Evolutionary conservation across 176 grass and related monocot genomes (phyloP).

Genomic region (Carex cristatella): DNA sequence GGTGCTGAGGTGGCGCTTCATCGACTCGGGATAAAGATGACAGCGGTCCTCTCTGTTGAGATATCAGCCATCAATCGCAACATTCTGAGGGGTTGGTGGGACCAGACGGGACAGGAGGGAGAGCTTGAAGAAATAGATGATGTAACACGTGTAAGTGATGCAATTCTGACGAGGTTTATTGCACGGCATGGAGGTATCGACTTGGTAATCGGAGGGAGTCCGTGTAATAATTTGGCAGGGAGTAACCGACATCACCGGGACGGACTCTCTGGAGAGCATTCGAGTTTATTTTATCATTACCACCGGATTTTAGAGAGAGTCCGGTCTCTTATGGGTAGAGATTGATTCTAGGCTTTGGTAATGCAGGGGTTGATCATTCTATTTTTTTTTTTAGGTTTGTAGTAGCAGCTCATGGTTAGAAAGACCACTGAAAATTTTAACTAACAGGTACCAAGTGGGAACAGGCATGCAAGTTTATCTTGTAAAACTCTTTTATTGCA

Average conservation of each 20-base stretch:
- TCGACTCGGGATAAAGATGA: slow-evolving; percentile 63
- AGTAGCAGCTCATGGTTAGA: not conserved
- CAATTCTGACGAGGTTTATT: slow-evolving; percentile 26
- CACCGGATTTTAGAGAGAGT: slow-evolving; percentile 58
- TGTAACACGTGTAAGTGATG: slow-evolving; percentile 36
- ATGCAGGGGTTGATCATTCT: not conserved
- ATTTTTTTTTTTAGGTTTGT: not conserved
- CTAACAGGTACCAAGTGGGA: too few relatives aligned
- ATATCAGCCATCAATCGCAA: slow-evolving; percentile 55
- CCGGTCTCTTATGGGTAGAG: slow-evolving; percentile 32
- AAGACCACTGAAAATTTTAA: too few relatives aligned
- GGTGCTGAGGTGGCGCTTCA: slow-evolving; percentile 93
- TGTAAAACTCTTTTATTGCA: too few relatives aligned
- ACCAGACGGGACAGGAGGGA: slow-evolving; percentile 59
- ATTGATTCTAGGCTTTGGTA: not conserved
- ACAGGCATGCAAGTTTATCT: too few relatives aligned
- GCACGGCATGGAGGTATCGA: slow-evolving; percentile 52
- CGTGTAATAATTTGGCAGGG: slow-evolving; percentile 81
- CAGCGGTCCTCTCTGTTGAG: slow-evolving; percentile 61
- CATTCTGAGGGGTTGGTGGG: slow-evolving; percentile 77
- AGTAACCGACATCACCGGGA: slow-evolving; percentile 66
- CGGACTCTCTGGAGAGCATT: slow-evolving; percentile 76
- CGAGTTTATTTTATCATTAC: slow-evolving; percentile 66
- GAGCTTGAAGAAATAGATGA: slow-evolving; percentile 53
- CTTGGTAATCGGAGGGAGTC: slow-evolving; percentile 76